Evolutionary conservation across 768 basidiomycete species (phyloP).

Genomic region (Hericium alpestre): DNA sequence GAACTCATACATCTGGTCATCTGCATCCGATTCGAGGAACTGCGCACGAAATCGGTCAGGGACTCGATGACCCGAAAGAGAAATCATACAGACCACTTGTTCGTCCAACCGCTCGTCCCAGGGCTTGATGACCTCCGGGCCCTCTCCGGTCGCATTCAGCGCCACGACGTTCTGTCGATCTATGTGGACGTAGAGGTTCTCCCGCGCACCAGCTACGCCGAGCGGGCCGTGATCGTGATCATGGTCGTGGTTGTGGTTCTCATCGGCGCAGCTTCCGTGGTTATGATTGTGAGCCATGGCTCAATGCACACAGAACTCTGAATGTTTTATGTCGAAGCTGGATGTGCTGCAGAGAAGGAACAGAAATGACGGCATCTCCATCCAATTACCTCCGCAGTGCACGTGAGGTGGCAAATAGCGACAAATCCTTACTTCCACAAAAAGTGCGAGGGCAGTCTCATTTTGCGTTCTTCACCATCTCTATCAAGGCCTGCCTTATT

Average conservation of each 20-base stretch:
- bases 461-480: neutral
- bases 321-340: neutral
- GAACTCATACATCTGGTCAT: slow-evolving; percentile 68
- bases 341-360: neutral
- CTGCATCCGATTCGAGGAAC: slow-evolving; percentile 83
- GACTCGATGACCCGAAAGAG: neutral
- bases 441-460: neutral
- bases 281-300: slow-evolving; percentile 46
- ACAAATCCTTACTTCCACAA: neutral
- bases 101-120: slow-evolving; percentile 76
- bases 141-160: slow-evolving; percentile 50
- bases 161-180: slow-evolving; percentile 74
- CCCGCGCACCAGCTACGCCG: slow-evolving; percentile 40
- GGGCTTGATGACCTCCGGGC: slow-evolving; percentile 66
- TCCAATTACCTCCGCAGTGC: neutral
- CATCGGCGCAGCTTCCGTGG: slow-evolving; percentile 46
- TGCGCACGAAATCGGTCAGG: slow-evolving; percentile 20
- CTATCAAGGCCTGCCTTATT: neutral
- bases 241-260: slow-evolving; percentile 39
- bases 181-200: slow-evolving; percentile 66
- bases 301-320: neutral
- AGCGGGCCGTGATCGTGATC: slow-evolving; percentile 45
- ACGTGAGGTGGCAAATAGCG: neutral
- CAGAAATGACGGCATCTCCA: neutral
- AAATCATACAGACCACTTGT: slow-evolving; percentile 35